phyloP scores from a whole-genome alignment of 2,329 filamentous ascomycete species.

The Trichoderma sp. region DNA sequence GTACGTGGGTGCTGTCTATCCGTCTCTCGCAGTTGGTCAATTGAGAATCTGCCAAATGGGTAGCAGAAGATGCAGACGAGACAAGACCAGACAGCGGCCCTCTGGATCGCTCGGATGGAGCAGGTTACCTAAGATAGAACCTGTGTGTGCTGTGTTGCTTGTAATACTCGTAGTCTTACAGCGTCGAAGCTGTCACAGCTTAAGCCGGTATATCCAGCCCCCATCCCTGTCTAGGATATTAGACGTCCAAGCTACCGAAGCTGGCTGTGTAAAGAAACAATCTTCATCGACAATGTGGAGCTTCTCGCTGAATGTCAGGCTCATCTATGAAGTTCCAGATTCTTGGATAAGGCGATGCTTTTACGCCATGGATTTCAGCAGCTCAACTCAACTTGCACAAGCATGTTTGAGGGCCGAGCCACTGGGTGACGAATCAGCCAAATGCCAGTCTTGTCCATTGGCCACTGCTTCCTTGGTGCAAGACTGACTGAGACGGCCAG shows the following conservation, averaged over 20 bases:
- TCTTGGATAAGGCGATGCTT: not conserved
- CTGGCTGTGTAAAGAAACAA: not conserved
- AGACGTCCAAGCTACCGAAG: not conserved
- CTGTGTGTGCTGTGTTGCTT: not conserved
- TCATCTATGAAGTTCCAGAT: not conserved
- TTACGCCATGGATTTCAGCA: not conserved
- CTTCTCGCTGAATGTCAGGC: not conserved
- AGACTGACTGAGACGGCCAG: not conserved
- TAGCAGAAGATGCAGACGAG: not conserved
- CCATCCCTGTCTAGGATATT: not conserved
- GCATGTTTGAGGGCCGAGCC: conserved; percentile 2
- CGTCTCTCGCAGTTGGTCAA: not conserved
- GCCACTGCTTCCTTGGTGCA: not conserved
- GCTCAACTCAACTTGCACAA: not conserved
- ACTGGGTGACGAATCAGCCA: not conserved
- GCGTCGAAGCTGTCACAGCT: not conserved
- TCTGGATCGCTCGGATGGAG: not conserved
- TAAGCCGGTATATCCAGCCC: not conserved
- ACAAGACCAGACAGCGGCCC: not conserved
- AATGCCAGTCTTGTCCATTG: not conserved
- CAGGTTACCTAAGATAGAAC: not conserved
- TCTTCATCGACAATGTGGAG: not conserved
- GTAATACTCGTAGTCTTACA: not conserved
- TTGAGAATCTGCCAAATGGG: not conserved
- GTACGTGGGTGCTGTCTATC: not conserved